These are phyloP conservation scores for Lipomyces starkeyi DNA, from an alignment of 805 yeast species.

Conservation along the genomic window DNA sequence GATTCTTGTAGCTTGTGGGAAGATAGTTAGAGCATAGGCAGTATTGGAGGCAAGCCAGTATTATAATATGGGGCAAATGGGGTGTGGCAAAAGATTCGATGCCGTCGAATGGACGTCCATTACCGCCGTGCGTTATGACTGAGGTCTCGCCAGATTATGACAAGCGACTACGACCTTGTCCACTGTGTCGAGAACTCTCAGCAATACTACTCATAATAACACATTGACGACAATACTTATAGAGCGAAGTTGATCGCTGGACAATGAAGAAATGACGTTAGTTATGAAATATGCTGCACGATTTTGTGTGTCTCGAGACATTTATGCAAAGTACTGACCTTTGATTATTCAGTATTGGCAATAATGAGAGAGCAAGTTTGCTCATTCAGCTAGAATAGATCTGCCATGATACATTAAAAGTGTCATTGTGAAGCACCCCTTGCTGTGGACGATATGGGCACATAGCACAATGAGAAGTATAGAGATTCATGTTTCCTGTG, in stretches of 20 bases:
- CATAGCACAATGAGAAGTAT: not conserved
- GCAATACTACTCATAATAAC: too few relatives aligned
- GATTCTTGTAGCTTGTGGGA: too few relatives aligned
- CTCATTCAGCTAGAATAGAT: not conserved
- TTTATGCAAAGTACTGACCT: constrained; percentile 29
- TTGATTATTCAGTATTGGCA: constrained; percentile 20
- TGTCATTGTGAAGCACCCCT: constrained; percentile 19
- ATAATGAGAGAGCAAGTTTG: too few relatives aligned
- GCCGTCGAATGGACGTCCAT: not conserved
- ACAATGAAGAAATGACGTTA: constrained; percentile 9
- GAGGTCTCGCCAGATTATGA: not conserved
- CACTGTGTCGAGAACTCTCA: not conserved
- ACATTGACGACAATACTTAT: not conserved
- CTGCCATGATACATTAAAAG: constrained; percentile 4
- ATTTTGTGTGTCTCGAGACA: constrained; percentile 27
- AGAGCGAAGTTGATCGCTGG: not conserved
- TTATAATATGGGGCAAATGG: not conserved
- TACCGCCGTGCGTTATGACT: too few relatives aligned
- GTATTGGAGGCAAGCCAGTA: not conserved
- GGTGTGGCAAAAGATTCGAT: not conserved
- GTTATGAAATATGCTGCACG: constrained; percentile 23
- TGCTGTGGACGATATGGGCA: constrained; percentile 19
- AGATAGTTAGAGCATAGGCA: too few relatives aligned
- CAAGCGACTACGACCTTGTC: not conserved
- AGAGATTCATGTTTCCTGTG: not conserved